Conservation (phyloP, 1,284 basidiomycete species). For the Apiotrichum sp. region DNA sequence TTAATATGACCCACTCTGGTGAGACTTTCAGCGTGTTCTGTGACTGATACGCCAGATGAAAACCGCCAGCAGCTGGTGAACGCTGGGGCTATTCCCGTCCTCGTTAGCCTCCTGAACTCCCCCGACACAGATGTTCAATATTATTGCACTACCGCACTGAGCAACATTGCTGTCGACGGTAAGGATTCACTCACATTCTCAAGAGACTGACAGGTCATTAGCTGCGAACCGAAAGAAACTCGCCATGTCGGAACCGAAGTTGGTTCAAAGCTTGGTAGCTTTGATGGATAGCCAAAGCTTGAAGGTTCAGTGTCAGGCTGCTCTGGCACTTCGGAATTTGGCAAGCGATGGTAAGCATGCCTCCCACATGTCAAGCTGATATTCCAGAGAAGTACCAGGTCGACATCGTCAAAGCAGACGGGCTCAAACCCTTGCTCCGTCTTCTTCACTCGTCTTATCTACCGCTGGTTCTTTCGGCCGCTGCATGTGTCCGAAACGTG, state of each 20-base stretch:
- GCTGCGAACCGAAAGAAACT: conserved; percentile 90
- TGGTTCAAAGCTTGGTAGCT: conserved; percentile 88
- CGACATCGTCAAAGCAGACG: conserved; percentile 95
- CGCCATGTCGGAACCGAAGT: conserved; percentile 86
- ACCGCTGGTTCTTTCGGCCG: conserved; percentile 96
- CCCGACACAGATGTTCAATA: conserved; percentile 99
- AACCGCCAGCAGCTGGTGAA: conserved; percentile 98
- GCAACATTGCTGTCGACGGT: conserved; percentile 97
- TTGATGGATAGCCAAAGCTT: conserved; percentile 97
- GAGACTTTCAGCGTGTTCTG: conserved; percentile 21
- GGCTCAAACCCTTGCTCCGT: conserved; percentile 84
- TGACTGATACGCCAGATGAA: conserved; percentile 60
- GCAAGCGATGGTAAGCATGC: conserved; percentile 78
- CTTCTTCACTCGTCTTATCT: conserved; percentile 95
- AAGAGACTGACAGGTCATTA: conserved; percentile 36
- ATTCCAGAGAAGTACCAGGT: conserved; percentile 93
- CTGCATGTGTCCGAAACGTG: conserved; percentile 97
- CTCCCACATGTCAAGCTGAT: not conserved
- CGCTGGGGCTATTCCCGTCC: conserved; percentile 95
- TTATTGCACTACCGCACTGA: conserved; percentile 97
- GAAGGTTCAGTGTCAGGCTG: conserved; percentile 99
- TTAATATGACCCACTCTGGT: conserved; percentile 99
- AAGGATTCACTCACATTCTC: no score
- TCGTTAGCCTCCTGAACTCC: conserved; percentile 89
- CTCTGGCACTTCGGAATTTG: conserved; percentile 90